Percentiles rank a stretch among this genome's conserved stretches.
phyloP scores from a whole-genome alignment of 306 rosid species.

The Lablab purpureus region DNA sequence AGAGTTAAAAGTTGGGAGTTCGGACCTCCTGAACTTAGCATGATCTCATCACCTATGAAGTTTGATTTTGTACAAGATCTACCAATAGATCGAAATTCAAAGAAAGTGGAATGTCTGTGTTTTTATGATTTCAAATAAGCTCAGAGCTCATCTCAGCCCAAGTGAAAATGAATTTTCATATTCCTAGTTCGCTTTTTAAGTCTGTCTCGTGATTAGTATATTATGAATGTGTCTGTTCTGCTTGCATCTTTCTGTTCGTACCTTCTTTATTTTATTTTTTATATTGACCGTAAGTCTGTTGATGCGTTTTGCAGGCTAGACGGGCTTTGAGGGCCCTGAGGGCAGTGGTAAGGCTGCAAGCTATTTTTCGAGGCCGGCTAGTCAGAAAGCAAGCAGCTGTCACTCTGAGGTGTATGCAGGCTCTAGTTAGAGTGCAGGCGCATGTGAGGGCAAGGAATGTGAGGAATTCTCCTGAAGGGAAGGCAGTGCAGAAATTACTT shows the following conservation, averaged over 20 bases:
- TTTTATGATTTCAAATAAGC: slow-evolving; percentile 7
- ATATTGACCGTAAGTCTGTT: slow-evolving; percentile 16
- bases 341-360: slow-evolving; percentile 91
- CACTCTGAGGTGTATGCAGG: slow-evolving; percentile 95
- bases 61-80: background rate
- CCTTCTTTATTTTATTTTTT: background rate
- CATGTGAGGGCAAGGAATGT: slow-evolving; percentile 71
- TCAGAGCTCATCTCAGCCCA: background rate
- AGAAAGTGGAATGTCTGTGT: background rate
- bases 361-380: slow-evolving; percentile 79
- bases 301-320: slow-evolving; percentile 65
- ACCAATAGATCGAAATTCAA: slow-evolving; percentile 11
- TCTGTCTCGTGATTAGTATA: slow-evolving; percentile 5
- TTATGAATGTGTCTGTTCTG: slow-evolving; percentile 22
- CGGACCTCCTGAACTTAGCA: slow-evolving; percentile 11
- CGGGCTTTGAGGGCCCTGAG: slow-evolving; percentile 81
- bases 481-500: slow-evolving; percentile 47
- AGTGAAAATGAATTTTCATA: slow-evolving; percentile 29
- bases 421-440: slow-evolving; percentile 88
- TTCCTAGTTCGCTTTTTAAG: background rate
- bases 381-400: slow-evolving; percentile 94
- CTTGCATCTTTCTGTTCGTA: slow-evolving; percentile 4
- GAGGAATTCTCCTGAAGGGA: slow-evolving; percentile 59
- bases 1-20: background rate
- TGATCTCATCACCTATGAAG: background rate